A percentile compares a stretch with the other conserved stretches of the same genome.
Evolutionary conservation across 495 filamentous ascomycete species (phyloP).

Genomic region (Sabuloglossum arenarium): DNA sequence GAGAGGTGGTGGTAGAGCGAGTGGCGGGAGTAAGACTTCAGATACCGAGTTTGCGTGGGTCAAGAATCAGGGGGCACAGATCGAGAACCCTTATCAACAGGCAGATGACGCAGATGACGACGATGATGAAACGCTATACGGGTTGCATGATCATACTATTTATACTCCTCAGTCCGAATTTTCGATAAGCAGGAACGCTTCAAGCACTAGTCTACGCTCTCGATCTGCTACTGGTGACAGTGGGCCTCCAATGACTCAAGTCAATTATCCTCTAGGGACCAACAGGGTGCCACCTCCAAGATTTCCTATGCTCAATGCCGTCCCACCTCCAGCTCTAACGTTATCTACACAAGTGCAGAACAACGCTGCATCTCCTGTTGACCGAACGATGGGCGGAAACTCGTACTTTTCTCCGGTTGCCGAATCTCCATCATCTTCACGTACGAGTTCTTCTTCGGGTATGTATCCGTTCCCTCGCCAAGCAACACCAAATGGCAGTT

Average conservation of each 20-base stretch:
- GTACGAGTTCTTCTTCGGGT: slow-evolving; percentile 55
- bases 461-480: slow-evolving; percentile 65
- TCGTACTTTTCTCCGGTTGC: slow-evolving; percentile 84
- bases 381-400: slow-evolving; percentile 27
- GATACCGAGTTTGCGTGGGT: slow-evolving; percentile 68
- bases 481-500: slow-evolving; percentile 33
- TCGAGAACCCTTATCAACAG: slow-evolving; percentile 62
- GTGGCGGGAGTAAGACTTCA: slow-evolving; percentile 30
- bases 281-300: slow-evolving; percentile 33
- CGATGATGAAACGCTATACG: slow-evolving; percentile 19
- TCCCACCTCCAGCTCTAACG: slow-evolving; percentile 30
- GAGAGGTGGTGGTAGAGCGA: slow-evolving; percentile 28
- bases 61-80: slow-evolving; percentile 30
- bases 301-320: slow-evolving; percentile 38
- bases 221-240: slow-evolving; percentile 64
- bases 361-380: slow-evolving; percentile 26
- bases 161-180: not conserved
- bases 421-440: slow-evolving; percentile 65
- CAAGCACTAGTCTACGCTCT: slow-evolving; percentile 59
- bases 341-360: slow-evolving; percentile 46
- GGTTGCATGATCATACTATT: slow-evolving; percentile 7
- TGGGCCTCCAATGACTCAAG: slow-evolving; percentile 21
- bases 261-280: not conserved
- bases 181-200: slow-evolving; percentile 53
- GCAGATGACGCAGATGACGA: slow-evolving; percentile 67